Percentiles rank a stretch among this genome's conserved stretches.
These are phyloP conservation scores for Theobroma grandiflorum DNA, from an alignment of 441 rosid species.

Conservation along the genomic window DNA sequence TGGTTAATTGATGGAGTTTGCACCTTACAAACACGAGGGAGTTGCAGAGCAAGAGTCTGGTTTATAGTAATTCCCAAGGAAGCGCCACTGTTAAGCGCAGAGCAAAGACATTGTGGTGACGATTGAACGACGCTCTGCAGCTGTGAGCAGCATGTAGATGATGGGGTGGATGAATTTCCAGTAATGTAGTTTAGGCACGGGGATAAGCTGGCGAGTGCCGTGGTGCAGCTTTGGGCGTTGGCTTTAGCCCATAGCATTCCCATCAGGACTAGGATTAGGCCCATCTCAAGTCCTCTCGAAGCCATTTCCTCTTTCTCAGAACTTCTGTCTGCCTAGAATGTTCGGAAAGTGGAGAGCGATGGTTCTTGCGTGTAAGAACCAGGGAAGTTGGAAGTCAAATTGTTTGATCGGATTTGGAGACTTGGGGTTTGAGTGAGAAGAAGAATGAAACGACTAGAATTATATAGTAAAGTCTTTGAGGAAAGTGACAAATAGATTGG, in stretches of 20 bases:
- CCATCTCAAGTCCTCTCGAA: slow-evolving; percentile 37
- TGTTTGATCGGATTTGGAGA: slow-evolving; percentile 32
- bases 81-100: slow-evolving; percentile 55
- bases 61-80: slow-evolving; percentile 60
- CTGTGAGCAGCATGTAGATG: slow-evolving; percentile 71
- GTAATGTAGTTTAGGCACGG: slow-evolving; percentile 71
- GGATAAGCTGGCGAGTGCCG: slow-evolving; percentile 42
- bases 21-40: slow-evolving; percentile 58
- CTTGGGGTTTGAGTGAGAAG: slow-evolving; percentile 35
- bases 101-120: slow-evolving; percentile 67
- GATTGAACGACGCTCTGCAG: slow-evolving; percentile 58
- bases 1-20: slow-evolving; percentile 55
- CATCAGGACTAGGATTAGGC: slow-evolving; percentile 45
- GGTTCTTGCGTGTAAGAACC: slow-evolving; percentile 10
- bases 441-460: slow-evolving; percentile 20
- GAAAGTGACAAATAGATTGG: slow-evolving; percentile 32
- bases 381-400: neutral
- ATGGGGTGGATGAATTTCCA: slow-evolving; percentile 69
- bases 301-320: slow-evolving; percentile 37
- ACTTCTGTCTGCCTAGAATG: slow-evolving; percentile 5
- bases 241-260: slow-evolving; percentile 41
- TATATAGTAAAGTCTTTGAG: slow-evolving; percentile 28
- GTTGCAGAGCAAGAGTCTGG: slow-evolving; percentile 57
- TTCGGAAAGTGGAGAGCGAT: neutral
- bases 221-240: slow-evolving; percentile 48